These are phyloP conservation scores for Sphaceloma murrayae DNA, from an alignment of 2,329 filamentous ascomycete genomes.

Conservation along the genomic window DNA sequence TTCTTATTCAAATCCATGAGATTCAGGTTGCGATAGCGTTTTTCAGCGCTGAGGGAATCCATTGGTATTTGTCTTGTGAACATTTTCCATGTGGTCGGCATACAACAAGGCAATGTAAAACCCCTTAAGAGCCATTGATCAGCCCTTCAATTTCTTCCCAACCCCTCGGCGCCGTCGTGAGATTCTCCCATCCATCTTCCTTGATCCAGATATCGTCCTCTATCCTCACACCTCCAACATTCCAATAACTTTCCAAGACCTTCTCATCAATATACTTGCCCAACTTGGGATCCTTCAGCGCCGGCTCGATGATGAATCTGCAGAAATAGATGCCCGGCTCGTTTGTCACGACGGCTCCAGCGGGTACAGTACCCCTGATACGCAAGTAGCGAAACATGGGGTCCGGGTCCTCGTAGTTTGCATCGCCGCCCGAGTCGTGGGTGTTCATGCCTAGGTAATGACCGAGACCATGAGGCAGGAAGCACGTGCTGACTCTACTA, in stretches of 20 bases:
- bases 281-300: conserved; percentile 53
- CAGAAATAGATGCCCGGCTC: conserved; percentile 85
- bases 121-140: conserved; percentile 18
- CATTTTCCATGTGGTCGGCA: too few relatives aligned
- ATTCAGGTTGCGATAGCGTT: too few relatives aligned
- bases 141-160: conserved; percentile 31
- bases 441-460: conserved; percentile 46
- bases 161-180: conserved; percentile 65
- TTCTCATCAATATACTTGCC: conserved; percentile 55
- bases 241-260: conserved; percentile 60
- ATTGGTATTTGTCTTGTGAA: too few relatives aligned
- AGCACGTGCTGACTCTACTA: conserved; percentile 38
- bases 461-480: conserved; percentile 44
- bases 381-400: conserved; percentile 79
- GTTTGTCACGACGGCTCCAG: conserved; percentile 79
- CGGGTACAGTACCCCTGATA: conserved; percentile 64
- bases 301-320: conserved; percentile 60
- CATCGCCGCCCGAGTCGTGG: conserved; percentile 41
- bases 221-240: conserved; percentile 80
- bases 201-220: conserved; percentile 82
- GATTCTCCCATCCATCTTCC: conserved; percentile 66
- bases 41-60: too few relatives aligned
- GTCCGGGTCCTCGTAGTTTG: conserved; percentile 57
- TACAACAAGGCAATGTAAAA: too few relatives aligned
- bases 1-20: too few relatives aligned